Percentiles rank a stretch among this genome's conserved stretches.
phyloP scores from a whole-genome alignment of 768 basidiomycete species.

The Mycena leptocephala region DNA sequence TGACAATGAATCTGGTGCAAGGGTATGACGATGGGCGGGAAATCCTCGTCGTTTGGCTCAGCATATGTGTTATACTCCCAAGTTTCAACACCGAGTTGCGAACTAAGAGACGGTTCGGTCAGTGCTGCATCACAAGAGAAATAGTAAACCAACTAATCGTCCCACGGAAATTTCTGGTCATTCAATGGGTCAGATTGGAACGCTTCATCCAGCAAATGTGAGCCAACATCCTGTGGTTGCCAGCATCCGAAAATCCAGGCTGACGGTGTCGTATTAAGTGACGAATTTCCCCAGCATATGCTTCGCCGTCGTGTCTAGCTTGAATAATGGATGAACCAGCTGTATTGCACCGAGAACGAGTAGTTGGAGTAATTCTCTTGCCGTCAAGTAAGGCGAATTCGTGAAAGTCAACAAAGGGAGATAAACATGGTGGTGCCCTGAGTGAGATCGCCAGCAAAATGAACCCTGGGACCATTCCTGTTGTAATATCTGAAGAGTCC shows the following conservation, averaged over 20 bases:
- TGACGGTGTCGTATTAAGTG: conserved; percentile 36
- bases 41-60: neutral
- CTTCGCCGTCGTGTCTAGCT: neutral
- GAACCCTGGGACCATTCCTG: neutral
- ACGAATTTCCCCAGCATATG: conserved; percentile 31
- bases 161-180: too few species aligned
- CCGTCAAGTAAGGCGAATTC: conserved; percentile 36
- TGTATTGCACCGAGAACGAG: neutral
- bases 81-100: conserved; percentile 39
- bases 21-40: conserved; percentile 31
- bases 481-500: conserved; percentile 25
- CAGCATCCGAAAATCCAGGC: neutral
- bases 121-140: neutral
- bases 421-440: neutral
- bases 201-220: conserved; percentile 7
- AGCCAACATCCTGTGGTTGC: neutral
- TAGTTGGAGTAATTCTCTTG: conserved; percentile 28
- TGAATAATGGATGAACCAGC: conserved; percentile 35
- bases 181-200: neutral
- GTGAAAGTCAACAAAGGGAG: neutral
- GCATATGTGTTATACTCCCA: conserved; percentile 31
- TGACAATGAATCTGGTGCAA: conserved; percentile 36
- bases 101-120: conserved; percentile 14
- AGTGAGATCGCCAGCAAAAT: neutral
- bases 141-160: neutral